Evolutionary conservation across 2,329 filamentous ascomycete genomes (phyloP), one percentile per base, ranked within the genome.

Genomic region (Sporothrix humicola): DNA sequence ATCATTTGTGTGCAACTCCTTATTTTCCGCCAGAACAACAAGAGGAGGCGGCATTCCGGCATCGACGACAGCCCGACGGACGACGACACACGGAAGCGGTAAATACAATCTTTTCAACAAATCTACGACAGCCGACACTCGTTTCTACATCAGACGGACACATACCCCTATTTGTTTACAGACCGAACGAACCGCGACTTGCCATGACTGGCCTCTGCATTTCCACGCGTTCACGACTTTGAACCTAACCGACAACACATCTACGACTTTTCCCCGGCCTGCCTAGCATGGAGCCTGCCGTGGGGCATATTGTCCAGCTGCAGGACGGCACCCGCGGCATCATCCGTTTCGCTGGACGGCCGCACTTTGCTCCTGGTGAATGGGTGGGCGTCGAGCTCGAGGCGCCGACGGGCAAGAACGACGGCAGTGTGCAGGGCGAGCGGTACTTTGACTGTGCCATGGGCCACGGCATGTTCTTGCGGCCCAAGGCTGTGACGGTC

Each of bases 371-470:
- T 73, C 85, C 87, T 6, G 95, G 95, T 76, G 90, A 93, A 75
- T 98, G 95, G 94, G 86, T 98, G 74, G 95, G 95, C 76, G 89
- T 98, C 74, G 95, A 97, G 84, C 88, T 98, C 73, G 90, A 94
- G 71, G 92, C 93, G 65, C 86, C 91, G 71, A 89, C 88, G 23
- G 95, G 96, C 46, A 98, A 98, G 85, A 98, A 98, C 79, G 94
- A 98, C 86, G 95, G 95, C 76, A 92, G 92, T 72, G 93, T 98
- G 65, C 89, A 95, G 81, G 95, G 94, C 75, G 89, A 93, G 80
- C 87, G 93, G 23, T 98, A 98, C 81, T 98, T 97, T 78, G 90
- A 95, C 69, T 98, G 95, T 83, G 87, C 80, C 82, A 91, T 88
- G 89, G 93, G 86, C 56, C 85, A 86, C 76, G 90, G 90, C 79